A percentile compares a stretch with the other conserved stretches of the same genome.
These are phyloP conservation scores for Gnomoniopsis smithogilvyi DNA, from an alignment of 2,329 filamentous ascomycete species.

Conservation along the genomic window DNA sequence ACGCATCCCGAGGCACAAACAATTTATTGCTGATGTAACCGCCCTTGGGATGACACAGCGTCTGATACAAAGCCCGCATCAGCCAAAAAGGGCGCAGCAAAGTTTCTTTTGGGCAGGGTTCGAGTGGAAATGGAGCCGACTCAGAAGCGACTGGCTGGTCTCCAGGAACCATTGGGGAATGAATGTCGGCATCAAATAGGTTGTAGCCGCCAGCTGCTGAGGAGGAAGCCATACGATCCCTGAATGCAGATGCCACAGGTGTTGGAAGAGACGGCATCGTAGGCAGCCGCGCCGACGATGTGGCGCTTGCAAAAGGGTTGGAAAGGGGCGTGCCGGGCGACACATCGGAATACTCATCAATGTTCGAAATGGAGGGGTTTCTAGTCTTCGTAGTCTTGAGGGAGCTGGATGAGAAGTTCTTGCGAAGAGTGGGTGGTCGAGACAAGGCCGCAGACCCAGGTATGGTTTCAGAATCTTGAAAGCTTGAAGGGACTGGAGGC, in stretches of 20 bases:
- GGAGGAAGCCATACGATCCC: conserved; percentile 52
- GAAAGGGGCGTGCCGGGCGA: conserved; percentile 75
- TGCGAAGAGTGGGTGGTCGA: conserved; percentile 48
- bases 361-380: conserved; percentile 64
- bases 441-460: conserved; percentile 51
- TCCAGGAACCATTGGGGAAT: conserved; percentile 61
- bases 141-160: conserved; percentile 54
- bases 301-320: conserved; percentile 55
- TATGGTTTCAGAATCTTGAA: conserved; percentile 33
- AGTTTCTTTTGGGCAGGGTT: conserved; percentile 86
- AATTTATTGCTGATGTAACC: conserved; percentile 89
- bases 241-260: conserved; percentile 61
- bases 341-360: conserved; percentile 60
- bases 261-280: conserved; percentile 65
- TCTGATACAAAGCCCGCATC: conserved; percentile 92
- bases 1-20: conserved; percentile 89
- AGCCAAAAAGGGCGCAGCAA: conserved; percentile 96
- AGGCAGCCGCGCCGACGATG: conserved; percentile 45
- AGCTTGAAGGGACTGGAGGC: conserved; percentile 29
- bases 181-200: conserved; percentile 81
- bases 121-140: conserved; percentile 73
- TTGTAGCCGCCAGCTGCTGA: conserved; percentile 66
- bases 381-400: conserved; percentile 69
- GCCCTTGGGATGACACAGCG: conserved; percentile 83
- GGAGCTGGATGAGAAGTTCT: conserved; percentile 70